Evolutionary conservation across 2,329 filamentous ascomycete genomes (phyloP), one percentile per base, ranked within the genome.

Genomic region (Nannizziopsis barbatae): DNA sequence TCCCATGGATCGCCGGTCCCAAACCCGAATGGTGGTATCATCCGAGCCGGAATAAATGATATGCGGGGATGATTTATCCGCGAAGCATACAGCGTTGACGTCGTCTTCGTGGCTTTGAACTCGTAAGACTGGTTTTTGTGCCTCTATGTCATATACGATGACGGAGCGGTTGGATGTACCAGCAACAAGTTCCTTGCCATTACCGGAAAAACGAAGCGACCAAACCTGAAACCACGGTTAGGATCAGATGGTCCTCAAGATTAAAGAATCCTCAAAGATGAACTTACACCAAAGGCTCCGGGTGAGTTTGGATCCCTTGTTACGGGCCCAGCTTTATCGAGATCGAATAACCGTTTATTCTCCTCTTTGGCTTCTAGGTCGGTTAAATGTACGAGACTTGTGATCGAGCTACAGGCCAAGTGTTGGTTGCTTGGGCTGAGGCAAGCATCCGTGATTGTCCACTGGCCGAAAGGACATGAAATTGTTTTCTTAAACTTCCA

Each of bases 401-500:
- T 76, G 50, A 96, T 93, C 5, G 87, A 94, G 38, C 86, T 90
- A 63, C 95, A 96, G 7, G 89, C 92, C 1, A 98, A 73, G 69
- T 85, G 92, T 56, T 80, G 84, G 63, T 95, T 96, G 69, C 96
- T 88, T 0, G 89, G 88, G 52, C 86, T 93, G 38, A 96, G 66
- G 0, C 86, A 85, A 1, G 90, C 89, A 66, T 98, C 92, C 11
- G 92, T 96, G 55, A 98, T 83, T 1, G 90, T 96, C 92, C 92
- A 98, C 58, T 86, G 83, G 2, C 89, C 92, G 55, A 81, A 85
- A 0, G 87, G 87, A 64, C 92, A 95, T 22, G 74, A 71, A 4
- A 88, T 86, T 0, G 85, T 90, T 69, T 90, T 96, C 73, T 95
- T 95, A 65, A 95, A 89, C 62, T 83, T 84, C 92, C 92, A 98